Conservation (phyloP, 2,329 filamentous ascomycete species). For the Sclerotinia spermophila region DNA sequence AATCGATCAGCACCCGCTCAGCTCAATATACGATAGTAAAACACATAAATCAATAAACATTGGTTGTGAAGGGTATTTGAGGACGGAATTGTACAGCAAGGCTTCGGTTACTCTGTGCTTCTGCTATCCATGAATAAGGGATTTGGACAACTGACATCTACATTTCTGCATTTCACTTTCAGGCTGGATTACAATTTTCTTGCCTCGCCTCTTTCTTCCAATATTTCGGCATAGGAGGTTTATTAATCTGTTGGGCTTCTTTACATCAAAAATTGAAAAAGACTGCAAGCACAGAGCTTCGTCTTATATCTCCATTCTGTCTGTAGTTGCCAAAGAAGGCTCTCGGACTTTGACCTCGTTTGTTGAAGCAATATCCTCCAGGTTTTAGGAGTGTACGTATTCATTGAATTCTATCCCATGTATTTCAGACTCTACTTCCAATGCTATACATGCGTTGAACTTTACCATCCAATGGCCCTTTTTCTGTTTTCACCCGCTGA, state of each 20-base stretch:
- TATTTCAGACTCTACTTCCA: constrained; percentile 30
- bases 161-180: constrained; percentile 18
- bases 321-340: constrained; percentile 37
- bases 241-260: constrained; percentile 19
- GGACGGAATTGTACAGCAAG: constrained; percentile 15
- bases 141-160: constrained; percentile 16
- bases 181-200: constrained; percentile 16
- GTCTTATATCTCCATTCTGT: constrained; percentile 47
- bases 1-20: background rate
- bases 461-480: constrained; percentile 14
- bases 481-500: constrained; percentile 36
- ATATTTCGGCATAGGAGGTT: constrained; percentile 15
- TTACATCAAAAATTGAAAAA: constrained; percentile 30
- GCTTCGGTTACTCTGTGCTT: constrained; percentile 9
- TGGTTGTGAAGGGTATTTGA: background rate
- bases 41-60: background rate
- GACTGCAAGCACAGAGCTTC: constrained; percentile 63
- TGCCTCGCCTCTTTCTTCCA: constrained; percentile 12
- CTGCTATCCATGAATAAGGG: constrained; percentile 13
- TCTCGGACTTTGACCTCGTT: constrained; percentile 36
- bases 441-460: constrained; percentile 23
- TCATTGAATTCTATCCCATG: constrained; percentile 38
- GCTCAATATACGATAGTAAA: background rate
- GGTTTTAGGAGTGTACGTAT: constrained; percentile 40
- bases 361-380: constrained; percentile 30